Conservation (phyloP, 192 early-diverging fungal species). For the Coemansia erecta region DNA sequence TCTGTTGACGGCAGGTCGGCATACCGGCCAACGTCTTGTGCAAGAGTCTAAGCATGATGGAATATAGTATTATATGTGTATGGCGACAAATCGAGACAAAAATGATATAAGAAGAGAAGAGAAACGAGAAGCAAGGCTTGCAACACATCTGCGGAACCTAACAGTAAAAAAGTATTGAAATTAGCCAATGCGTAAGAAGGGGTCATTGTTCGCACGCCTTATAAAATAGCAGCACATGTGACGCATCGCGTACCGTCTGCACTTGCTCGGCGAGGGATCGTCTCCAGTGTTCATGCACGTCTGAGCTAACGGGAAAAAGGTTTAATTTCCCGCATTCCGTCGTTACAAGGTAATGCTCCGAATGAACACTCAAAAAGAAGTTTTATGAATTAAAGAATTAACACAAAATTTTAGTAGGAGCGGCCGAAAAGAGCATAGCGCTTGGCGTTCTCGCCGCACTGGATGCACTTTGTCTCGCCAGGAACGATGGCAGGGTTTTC, state of each 20-base stretch:
- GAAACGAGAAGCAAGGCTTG: not conserved
- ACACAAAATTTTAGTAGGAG: slow-evolving; percentile 61
- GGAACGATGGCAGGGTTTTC: slow-evolving; percentile 73
- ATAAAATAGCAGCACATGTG: too few relatives aligned
- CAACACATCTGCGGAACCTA: not conserved
- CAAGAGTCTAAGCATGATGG: not conserved
- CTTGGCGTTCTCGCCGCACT: slow-evolving; percentile 75
- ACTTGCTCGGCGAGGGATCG: too few relatives aligned
- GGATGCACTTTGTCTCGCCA: slow-evolving; percentile 86
- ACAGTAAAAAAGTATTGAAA: too few relatives aligned
- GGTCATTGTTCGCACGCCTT: too few relatives aligned
- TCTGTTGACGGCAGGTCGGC: not conserved
- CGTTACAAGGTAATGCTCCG: too few relatives aligned
- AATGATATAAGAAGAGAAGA: slow-evolving; percentile 2
- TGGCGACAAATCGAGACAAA: not conserved
- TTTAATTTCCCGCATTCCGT: too few relatives aligned
- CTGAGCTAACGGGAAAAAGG: too few relatives aligned
- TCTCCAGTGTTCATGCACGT: too few relatives aligned
- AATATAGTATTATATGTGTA: not conserved
- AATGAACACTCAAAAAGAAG: too few relatives aligned
- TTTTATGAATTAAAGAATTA: too few relatives aligned
- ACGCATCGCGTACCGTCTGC: too few relatives aligned
- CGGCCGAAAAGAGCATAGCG: slow-evolving; percentile 81
- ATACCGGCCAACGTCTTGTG: not conserved
- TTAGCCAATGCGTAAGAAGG: too few relatives aligned